These are phyloP conservation scores for Cadophora sp. DNA, from an alignment of 2,329 filamentous ascomycete genomes.

Conservation along the genomic window DNA sequence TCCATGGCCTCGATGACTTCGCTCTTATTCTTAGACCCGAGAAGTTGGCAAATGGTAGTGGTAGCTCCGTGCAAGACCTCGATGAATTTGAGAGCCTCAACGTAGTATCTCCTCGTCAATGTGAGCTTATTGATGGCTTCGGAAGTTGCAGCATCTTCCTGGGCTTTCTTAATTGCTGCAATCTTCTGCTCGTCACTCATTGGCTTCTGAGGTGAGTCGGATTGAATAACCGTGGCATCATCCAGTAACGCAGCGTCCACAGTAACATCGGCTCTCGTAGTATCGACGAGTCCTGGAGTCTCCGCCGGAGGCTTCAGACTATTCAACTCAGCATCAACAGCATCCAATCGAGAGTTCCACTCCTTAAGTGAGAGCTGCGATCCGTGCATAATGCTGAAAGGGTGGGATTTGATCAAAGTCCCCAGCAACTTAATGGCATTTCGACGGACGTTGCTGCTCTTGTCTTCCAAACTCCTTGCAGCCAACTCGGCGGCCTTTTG, in stretches of 20 bases:
- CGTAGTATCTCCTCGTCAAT: conserved; percentile 87
- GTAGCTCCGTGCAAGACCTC: conserved; percentile 87
- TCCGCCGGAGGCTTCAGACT: conserved; percentile 80
- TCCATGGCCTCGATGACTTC: conserved; percentile 99
- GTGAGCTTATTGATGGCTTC: conserved; percentile 89
- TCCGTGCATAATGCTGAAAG: conserved; percentile 90
- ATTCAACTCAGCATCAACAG: conserved; percentile 82
- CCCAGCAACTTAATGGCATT: conserved; percentile 94
- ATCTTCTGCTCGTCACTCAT: conserved; percentile 83
- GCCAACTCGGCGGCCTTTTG: conserved; percentile 89
- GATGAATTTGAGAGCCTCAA: conserved; percentile 93
- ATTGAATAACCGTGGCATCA: conserved; percentile 82
- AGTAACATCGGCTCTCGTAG: conserved; percentile 56
- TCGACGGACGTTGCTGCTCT: conserved; percentile 94
- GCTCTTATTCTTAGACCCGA: conserved; percentile 96
- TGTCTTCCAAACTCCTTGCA: conserved; percentile 90
- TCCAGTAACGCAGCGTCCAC: conserved; percentile 81
- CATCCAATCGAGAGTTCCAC: conserved; percentile 83
- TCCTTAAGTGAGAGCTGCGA: conserved; percentile 84
- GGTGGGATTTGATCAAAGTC: conserved; percentile 90
- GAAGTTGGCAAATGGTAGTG: conserved; percentile 79
- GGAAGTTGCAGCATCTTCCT: conserved; percentile 86
- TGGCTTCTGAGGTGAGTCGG: conserved; percentile 69
- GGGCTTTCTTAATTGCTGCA: conserved; percentile 77
- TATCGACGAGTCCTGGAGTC: conserved; percentile 74